Base-by-base conservation (phyloP, 257 asterid species). In the Nemophila menziesii region DNA sequence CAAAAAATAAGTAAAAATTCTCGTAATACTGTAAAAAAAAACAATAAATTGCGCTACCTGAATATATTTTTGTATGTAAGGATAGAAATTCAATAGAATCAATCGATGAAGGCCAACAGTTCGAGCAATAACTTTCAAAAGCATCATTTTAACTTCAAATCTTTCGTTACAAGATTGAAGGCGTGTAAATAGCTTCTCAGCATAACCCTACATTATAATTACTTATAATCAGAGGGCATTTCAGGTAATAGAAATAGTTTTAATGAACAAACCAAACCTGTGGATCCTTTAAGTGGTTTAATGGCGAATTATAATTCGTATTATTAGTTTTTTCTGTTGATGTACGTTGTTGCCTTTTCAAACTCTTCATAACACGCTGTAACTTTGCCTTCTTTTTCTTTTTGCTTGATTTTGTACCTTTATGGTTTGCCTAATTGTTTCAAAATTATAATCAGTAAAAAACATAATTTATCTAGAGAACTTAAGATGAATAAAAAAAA, bases 361-460 rank as follows among this genome's bases (percentile, higher is more conserved):
- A 70, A 61, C 85, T 81, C 40, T 93, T 87, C n/a, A 78, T 70
- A 40, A 46, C 80, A 48, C 98, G 96, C 77, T 78, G 73, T 71
- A 84, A 65, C 67, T 90, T 90, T 36, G 96, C 95, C 70, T 81
- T 71, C 86, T 90, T 90, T 78, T 90, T 90, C 90, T 79, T 90
- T 71, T 85, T 90, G 78, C 98, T 90, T 42, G 98, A 57, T 46
- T 77, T 43, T 41, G 98, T 90, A 47, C 98, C 98, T 70, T 79
- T 78, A 55, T 85, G 75, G 57, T 51, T 76, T 56, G 98, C 96
- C 98, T 85, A 55, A 41, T 62, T 37, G 46, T 44, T 16, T 40
- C 60, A 59, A 43, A 23, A 19, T 41, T 29, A 2, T 13, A 29
- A 29, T 2, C 36, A 29, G 36, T 2, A 7, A 29, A 29, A 29